Evolutionary conservation across 1,139 yeast genomes (phyloP), one percentile per base, ranked within the genome.

Genomic region (Nakaseomyces sp.): DNA sequence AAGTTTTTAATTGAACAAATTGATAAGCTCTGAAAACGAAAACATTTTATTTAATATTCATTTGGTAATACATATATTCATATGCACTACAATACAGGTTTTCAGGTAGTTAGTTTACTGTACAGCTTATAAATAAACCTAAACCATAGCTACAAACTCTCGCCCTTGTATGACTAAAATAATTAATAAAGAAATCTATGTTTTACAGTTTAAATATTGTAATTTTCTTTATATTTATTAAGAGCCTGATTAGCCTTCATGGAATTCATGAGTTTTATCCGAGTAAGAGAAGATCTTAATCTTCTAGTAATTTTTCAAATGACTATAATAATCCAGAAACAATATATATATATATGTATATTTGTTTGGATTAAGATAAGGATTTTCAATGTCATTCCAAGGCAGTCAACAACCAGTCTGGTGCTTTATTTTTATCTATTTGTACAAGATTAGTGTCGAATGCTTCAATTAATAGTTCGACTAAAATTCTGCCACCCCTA

Each of bases 401-500:
- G 10, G 59, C 60, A 7, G 58, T 54, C 8, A 54, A 47, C 16
- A 63, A 48, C 63, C 65, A 63, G 31, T 46, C 52, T 6, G 66
- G 66, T 0, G 65, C 64, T 10, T 48, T 50, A 3, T 48, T 51
- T 24, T 50, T 50, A 41, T 60, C 60, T 17, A 61, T 60, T 35
- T 56, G 51, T 10, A 63, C 62, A 16, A 58, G 37, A 4, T 52
- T 54, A 15, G 60, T 59, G 44, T 63, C 64, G 37, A 63, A 63
- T 3, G 66, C 85, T 60, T 91, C 98, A 44, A 91, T 87, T 52
- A 87, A 73, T 56, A 91, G 71, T 61, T 91, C 98, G 36, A 91
- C 96, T 56, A 87, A 71, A 38, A 88, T 87, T 49, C 97, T 70
- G 2, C 96, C 96, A 13, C 96, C 96, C 53, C 91, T 72, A 10